Evolutionary conservation across 768 basidiomycete genomes (phyloP), one percentile per base, ranked within the genome.

Genomic region (Rhodocollybia butyracea): DNA sequence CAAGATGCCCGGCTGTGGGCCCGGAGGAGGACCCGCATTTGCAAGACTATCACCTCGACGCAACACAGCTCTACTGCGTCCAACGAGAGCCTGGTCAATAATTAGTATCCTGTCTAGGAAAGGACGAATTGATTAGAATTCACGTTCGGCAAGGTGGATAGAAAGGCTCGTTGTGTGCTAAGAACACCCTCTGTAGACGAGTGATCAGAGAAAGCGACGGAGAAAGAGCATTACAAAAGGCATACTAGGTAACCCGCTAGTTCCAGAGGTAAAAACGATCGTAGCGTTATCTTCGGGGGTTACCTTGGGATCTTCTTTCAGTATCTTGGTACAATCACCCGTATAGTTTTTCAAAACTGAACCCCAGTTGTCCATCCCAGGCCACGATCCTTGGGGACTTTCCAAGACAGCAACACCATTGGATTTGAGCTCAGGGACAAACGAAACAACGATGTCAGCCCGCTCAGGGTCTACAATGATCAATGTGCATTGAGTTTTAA

Each of bases 251-350:
- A 24, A 51, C 62, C 41, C 54, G 62, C 48, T 34, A 21, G 66
- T 73, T 75, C 85, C 84, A 46, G 81, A 83, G 4, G 85, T 87
- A 66, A 86, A 86, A 57, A 83, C 80, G 51, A 87, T 80, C 13
- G 75, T 71, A 3, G 79, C 80, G 61, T 82, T 75, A 62, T 87
- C 86, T 64, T 88, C 83, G n/a, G 81, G 80, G 5, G 61, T 54
- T 19, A 81, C 73, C 15, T 61, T 55, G 13, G 69, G 66, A 45
- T 73, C 68, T 32, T 64, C 45, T 29, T 61, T 57, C 22, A 50
- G n/a, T 6, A 50, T 24, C 15, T 38, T 31, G 21, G 31, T 52
- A 2, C 57, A 55, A 40, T 71, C 60, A 8, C 69, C 71, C n/a
- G 55, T 50, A 60, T 74, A 75, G 7, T 62, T 57, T 13, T 68